Base-by-base conservation (phyloP, 2,329 filamentous ascomycete species). In the Plenodomus tracheiphilus region DNA sequence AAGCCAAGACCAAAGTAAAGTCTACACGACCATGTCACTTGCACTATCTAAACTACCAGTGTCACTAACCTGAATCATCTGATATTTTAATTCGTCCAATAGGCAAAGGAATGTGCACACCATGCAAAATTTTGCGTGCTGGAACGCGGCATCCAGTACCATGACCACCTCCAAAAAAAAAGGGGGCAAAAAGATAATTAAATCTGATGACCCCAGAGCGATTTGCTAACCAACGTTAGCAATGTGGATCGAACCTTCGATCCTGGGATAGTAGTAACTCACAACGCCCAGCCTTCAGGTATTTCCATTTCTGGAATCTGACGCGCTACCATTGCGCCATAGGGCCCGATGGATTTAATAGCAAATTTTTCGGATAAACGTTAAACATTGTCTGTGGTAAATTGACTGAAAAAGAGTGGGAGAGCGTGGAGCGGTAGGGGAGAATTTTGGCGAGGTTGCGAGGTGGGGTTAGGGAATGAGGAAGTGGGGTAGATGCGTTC, bases 251-350 rank as follows among this genome's bases (percentile, higher is more conserved):
- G 28, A 32, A 32, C 22, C 5, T 8, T 6, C 28, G 28, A 32
- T 32, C 28, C 28, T 32, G 11, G 28, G 28, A 32, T 32, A 7
- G 15, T 32, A 4, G 4, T 15, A 32, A 32, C 28, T 32, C 15
- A 32, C 28, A 37, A 37, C 35, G 35, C 35, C 35, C 18, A 37
- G 18, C 35, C 35, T 37, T 37, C 35, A 37, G 35, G 35, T 18
- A 37, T 17, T 20, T 37, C 35, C 35, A 37, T 6, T 20, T 18
- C 35, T 37, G 35, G 35, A 37, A 37, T 37, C 35, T 37, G 35
- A 37, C 35, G 35, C 35, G 35, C 35, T 37, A 37, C 35, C 35
- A 37, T 37, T 37, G 35, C 35, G 35, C 35, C 35, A 37, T 37
- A 20, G 35, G 35, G 35, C 35, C 35, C 16, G 35, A 32, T 11